phyloP scores from a whole-genome alignment of 176 grass and related monocot genomes.

The Panicum miliaceum region DNA sequence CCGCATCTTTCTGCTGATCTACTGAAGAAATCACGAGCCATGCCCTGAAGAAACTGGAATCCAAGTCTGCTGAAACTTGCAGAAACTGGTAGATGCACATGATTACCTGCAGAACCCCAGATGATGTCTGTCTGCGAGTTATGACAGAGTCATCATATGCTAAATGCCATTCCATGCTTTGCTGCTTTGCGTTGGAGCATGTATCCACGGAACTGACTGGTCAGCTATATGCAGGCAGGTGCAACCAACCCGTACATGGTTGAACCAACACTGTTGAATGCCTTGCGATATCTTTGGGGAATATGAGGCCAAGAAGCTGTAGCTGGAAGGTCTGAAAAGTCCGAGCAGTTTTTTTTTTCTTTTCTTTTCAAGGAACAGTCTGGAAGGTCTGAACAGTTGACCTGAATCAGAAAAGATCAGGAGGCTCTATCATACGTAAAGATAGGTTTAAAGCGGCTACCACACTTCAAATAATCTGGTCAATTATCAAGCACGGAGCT shows the following conservation, averaged over 20 bases:
- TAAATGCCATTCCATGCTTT: background rate
- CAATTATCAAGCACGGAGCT: background rate
- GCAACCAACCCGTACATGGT: constrained; percentile 1
- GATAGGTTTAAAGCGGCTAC: background rate
- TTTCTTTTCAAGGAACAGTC: background rate
- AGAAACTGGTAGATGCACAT: background rate
- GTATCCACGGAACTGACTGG: background rate
- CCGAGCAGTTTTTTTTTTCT: background rate
- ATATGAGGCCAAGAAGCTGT: background rate
- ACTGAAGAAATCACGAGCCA: background rate
- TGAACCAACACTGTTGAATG: background rate
- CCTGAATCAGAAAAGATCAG: background rate
- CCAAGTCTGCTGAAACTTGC: background rate
- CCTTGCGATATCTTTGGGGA: background rate
- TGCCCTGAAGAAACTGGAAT: background rate
- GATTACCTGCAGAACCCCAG: background rate
- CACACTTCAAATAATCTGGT: constrained; percentile 4
- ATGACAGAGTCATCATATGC: background rate
- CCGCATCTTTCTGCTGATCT: constrained; percentile 17
- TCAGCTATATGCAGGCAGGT: background rate
- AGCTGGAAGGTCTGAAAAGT: constrained; percentile 30
- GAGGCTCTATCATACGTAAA: background rate
- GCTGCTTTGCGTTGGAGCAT: background rate
- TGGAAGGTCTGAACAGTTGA: constrained; percentile 36
- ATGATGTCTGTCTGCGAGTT: background rate